A percentile compares a stretch with the other conserved stretches of the same genome.
These are phyloP conservation scores for Galerina sulciceps DNA, from an alignment of 768 basidiomycete genomes.

Conservation along the genomic window DNA sequence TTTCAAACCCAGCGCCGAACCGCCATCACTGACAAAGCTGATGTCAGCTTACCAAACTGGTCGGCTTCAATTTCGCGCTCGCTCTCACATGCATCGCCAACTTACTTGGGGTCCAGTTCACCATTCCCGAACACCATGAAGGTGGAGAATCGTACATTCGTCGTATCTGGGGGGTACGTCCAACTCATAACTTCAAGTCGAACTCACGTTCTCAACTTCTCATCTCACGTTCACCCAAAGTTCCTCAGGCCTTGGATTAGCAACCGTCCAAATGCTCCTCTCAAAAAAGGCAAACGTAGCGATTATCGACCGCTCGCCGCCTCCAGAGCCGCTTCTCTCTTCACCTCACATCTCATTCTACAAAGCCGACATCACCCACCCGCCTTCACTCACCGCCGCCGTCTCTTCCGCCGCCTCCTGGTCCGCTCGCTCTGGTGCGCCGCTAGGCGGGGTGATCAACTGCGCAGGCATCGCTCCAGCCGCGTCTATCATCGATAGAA, in stretches of 20 bases:
- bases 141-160: neutral
- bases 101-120: too few species aligned
- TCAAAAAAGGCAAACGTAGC: constrained; percentile 47
- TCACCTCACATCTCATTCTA: constrained; percentile 39
- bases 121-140: too few species aligned
- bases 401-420: constrained; percentile 43
- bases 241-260: too few species aligned
- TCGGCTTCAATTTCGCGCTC: too few species aligned
- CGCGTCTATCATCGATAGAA: constrained; percentile 46
- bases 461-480: constrained; percentile 57
- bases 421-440: constrained; percentile 42
- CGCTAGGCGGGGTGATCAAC: constrained; percentile 63
- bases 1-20: too few species aligned
- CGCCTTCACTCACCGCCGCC: constrained; percentile 39
- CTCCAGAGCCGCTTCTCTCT: constrained; percentile 27
- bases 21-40: too few species aligned
- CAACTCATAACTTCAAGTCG: too few species aligned
- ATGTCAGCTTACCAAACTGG: too few species aligned
- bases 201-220: too few species aligned
- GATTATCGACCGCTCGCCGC: constrained; percentile 52
- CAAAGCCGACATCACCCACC: constrained; percentile 43
- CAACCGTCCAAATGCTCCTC: constrained; percentile 37
- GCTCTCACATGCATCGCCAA: too few species aligned
- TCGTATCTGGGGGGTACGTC: too few species aligned
- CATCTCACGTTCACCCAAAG: too few species aligned